Evolutionary conservation across 2,329 filamentous ascomycete species (phyloP).

Genomic region (Phaeosphaeriaceae sp.): DNA sequence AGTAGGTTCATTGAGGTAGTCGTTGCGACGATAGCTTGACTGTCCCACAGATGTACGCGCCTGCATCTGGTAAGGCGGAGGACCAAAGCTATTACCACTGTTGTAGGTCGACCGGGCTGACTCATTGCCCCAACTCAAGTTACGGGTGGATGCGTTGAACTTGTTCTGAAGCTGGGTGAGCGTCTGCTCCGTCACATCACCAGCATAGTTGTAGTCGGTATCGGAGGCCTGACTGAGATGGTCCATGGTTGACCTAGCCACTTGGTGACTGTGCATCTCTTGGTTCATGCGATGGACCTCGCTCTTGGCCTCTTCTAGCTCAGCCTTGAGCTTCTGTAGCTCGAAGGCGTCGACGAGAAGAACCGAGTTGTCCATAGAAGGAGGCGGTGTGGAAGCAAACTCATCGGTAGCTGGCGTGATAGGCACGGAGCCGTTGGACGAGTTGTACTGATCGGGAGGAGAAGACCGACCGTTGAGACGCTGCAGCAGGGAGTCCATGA

Average conservation of each 20-base stretch:
- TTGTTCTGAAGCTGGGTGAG: conserved; percentile 59
- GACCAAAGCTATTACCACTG: conserved; percentile 32
- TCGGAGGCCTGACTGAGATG: conserved; percentile 63
- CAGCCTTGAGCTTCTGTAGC: conserved; percentile 71
- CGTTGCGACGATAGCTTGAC: conserved; percentile 37
- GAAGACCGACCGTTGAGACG: conserved; percentile 69
- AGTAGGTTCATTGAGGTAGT: conserved; percentile 47
- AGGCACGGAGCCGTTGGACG: conserved; percentile 67
- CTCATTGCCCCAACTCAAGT: conserved; percentile 43
- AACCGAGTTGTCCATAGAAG: conserved; percentile 32
- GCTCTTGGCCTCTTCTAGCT: conserved; percentile 74
- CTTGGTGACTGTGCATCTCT: conserved; percentile 72
- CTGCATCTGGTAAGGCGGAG: conserved; percentile 28
- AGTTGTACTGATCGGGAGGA: conserved; percentile 62
- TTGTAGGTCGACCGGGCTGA: conserved; percentile 31
- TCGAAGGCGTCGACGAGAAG: conserved; percentile 61
- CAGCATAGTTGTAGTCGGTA: conserved; percentile 55
- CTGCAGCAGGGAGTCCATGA: conserved; percentile 72
- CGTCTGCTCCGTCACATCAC: conserved; percentile 60
- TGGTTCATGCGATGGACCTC: conserved; percentile 76
- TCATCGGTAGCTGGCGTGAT: conserved; percentile 69
- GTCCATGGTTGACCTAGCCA: conserved; percentile 66
- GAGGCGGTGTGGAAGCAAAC: conserved; percentile 49
- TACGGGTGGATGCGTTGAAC: conserved; percentile 58
- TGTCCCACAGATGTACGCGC: conserved; percentile 29